phyloP scores from a whole-genome alignment of 352 stramenopile genomes.

The Globisporangium cylindrosporum region DNA sequence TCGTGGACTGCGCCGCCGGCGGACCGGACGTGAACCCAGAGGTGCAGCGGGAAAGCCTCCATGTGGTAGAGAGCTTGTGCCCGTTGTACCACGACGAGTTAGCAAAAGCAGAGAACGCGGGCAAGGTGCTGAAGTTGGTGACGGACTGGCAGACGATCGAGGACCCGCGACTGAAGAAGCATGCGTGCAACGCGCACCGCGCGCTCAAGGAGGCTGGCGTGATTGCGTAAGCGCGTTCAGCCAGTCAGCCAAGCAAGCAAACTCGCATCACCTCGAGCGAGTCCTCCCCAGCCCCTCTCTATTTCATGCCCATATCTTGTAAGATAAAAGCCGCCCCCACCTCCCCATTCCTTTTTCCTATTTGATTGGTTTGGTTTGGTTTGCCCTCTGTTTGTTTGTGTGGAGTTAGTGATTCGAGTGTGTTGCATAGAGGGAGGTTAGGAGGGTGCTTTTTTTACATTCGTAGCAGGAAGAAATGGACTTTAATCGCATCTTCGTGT shows the following conservation, averaged over 20 bases:
- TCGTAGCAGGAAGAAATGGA: conserved; percentile 7
- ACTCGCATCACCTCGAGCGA: conserved; percentile 9
- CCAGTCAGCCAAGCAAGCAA: neutral
- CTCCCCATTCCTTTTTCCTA: conserved; percentile 12
- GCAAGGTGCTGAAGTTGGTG: conserved; percentile 60
- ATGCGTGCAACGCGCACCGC: conserved; percentile 75
- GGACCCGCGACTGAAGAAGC: conserved; percentile 82
- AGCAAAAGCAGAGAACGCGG: conserved; percentile 56
- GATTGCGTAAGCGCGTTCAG: conserved; percentile 43
- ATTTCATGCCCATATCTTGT: conserved; percentile 31
- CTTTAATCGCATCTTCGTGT: neutral
- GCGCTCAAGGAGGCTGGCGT: conserved; percentile 77
- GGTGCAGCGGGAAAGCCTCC: conserved; percentile 81
- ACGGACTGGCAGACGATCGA: conserved; percentile 82
- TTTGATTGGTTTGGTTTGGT: conserved; percentile 13
- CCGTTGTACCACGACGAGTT: conserved; percentile 81
- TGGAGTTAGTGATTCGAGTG: conserved; percentile 9
- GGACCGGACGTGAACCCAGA: conserved; percentile 59
- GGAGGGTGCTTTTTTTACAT: conserved; percentile 1
- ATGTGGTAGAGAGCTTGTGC: conserved; percentile 84
- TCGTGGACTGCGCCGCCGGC: conserved; percentile 71
- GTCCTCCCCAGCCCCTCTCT: conserved; percentile 8
- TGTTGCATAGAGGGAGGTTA: neutral
- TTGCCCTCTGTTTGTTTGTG: conserved; percentile 12
- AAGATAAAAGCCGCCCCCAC: conserved; percentile 28